Evolutionary conservation across 495 filamentous ascomycete genomes (phyloP), one percentile per base, ranked within the genome.

Genomic region (Penicillium antarcticum): DNA sequence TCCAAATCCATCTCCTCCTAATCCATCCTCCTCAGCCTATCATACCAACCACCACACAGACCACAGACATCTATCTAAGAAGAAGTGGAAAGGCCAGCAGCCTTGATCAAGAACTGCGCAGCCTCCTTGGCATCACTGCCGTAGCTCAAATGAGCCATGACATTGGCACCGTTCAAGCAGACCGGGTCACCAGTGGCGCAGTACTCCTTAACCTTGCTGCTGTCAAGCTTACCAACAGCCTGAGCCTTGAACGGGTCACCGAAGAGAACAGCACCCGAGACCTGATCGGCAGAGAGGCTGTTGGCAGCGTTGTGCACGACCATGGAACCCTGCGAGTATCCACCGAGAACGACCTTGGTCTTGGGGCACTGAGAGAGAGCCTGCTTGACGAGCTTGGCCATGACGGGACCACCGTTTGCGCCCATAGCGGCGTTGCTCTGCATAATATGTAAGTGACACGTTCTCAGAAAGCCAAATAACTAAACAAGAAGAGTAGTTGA

Each of bases 261-360:
- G 56, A 85, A 85, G 29, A 82, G 68, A n/a, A 85, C 79, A 5
- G 71, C 63, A 29, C 50, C 60, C 6, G 62, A 14, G 6, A 72
- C 61, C 45, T 68, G 57, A 11, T 50, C 51, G 0, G 70, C 51
- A 24, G 56, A 57, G 11, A 79, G 59, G 39, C 63, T 59, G 32
- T 37, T 63, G 11, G 71, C 70, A 4, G 77, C 77, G 43, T 76
- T 75, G 65, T 80, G 80, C 2, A 76, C 72, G 12, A 80, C 63
- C 70, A 77, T 74, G 1, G 70, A 70, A 13, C 76, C 80, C 56
- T 85, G 82, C 1, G 78, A 82, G 58, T 85, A 87, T 24, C 83
- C 84, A 6, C 75, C 72, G 9, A 81, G 62, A n/a, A 84, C 75
- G 47, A 86, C 71, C 62, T 83, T 80, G 41, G 81, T 84, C 33